phyloP scores from a whole-genome alignment of 805 yeast genomes.

The Ogataea sp. region DNA sequence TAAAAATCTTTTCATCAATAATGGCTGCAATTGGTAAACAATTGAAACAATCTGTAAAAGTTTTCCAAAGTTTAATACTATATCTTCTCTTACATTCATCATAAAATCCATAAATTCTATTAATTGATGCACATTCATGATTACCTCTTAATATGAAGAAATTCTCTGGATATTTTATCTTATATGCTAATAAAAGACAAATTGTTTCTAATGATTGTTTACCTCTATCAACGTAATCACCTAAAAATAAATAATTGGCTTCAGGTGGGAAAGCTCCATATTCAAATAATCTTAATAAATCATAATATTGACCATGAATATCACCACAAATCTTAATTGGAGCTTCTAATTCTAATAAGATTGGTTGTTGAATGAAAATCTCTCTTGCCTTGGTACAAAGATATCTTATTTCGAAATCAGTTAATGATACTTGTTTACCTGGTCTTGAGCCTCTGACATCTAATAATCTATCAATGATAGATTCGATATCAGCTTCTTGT shows the following conservation, averaged over 20 bases:
- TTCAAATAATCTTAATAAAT: slow-evolving; percentile 88
- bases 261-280: slow-evolving; percentile 99
- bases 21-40: slow-evolving; percentile 98
- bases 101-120: slow-evolving; percentile 95
- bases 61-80: slow-evolving; percentile 97
- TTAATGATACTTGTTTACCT: slow-evolving; percentile 90
- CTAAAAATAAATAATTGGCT: slow-evolving; percentile 89
- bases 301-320: slow-evolving; percentile 97
- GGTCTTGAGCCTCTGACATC: slow-evolving; percentile 99
- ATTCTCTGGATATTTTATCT: slow-evolving; percentile 97
- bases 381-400: slow-evolving; percentile 97
- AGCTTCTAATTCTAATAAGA: slow-evolving; percentile 89
- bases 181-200: slow-evolving; percentile 88
- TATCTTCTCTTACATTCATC: slow-evolving; percentile 98
- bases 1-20: slow-evolving; percentile 94
- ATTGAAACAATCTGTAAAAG: slow-evolving; percentile 97
- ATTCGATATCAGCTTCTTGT: slow-evolving; percentile 88
- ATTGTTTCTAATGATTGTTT: slow-evolving; percentile 95
- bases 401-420: slow-evolving; percentile 90
- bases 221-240: slow-evolving; percentile 98
- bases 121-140: slow-evolving; percentile 97
- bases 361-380: slow-evolving; percentile 96
- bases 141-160: slow-evolving; percentile 95
- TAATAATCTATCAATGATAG: slow-evolving; percentile 90
- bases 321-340: slow-evolving; percentile 98